Percentiles rank a stretch among this genome's conserved stretches.
Evolutionary conservation across 306 rosid genomes (phyloP).

Genomic region (Bauhinia variegata): DNA sequence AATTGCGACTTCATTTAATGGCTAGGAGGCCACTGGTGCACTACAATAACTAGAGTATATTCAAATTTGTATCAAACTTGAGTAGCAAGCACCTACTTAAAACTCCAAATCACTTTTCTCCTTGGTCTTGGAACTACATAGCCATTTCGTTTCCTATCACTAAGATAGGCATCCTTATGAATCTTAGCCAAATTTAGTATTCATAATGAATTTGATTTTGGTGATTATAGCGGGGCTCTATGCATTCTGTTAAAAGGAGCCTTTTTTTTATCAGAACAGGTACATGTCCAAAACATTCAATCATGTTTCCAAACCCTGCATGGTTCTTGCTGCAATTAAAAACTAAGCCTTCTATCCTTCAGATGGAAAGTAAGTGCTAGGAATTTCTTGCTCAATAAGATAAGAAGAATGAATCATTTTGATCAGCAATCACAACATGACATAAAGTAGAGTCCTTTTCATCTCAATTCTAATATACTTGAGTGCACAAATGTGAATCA

Average conservation of each 20-base stretch:
- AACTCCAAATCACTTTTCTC: too few relatives aligned
- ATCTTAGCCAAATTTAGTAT: conserved; percentile 6
- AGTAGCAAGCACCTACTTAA: too few relatives aligned
- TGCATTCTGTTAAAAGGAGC: neutral
- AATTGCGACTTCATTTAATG: too few relatives aligned
- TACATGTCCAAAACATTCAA: neutral
- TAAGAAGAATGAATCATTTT: neutral
- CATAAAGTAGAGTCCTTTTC: conserved; percentile 11
- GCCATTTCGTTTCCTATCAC: too few relatives aligned
- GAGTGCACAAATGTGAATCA: conserved; percentile 41
- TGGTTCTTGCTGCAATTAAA: too few relatives aligned
- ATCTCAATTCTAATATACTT: conserved; percentile 11
- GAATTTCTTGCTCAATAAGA: conserved; percentile 18
- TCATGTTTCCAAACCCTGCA: neutral
- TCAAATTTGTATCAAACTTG: too few relatives aligned
- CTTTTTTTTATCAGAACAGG: neutral
- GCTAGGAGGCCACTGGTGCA: too few relatives aligned
- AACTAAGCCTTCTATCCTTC: neutral
- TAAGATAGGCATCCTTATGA: neutral
- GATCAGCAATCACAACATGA: conserved; percentile 19
- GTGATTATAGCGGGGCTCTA: neutral
- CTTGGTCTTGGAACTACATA: too few relatives aligned
- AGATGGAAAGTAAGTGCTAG: conserved; percentile 13
- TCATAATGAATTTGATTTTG: conserved; percentile 3
- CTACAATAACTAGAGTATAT: too few relatives aligned